These are phyloP conservation scores for Cercospora zeina DNA, from an alignment of 2,329 filamentous ascomycete species.

Conservation along the genomic window DNA sequence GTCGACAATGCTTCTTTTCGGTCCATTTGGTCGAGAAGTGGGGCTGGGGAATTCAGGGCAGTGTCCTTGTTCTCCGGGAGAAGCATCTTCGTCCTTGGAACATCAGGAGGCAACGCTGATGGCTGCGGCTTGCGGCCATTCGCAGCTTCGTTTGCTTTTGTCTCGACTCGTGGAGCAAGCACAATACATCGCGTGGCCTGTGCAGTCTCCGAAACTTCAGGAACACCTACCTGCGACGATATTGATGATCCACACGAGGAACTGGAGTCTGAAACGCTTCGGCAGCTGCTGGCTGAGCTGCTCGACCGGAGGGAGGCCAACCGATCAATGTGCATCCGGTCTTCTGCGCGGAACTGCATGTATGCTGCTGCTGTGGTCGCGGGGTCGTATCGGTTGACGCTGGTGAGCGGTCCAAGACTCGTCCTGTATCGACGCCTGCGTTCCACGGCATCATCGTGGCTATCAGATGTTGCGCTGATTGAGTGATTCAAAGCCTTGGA, in stretches of 20 bases:
- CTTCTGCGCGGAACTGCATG: background rate
- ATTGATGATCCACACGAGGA: conserved; percentile 7
- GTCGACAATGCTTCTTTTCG: background rate
- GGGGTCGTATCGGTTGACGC: background rate
- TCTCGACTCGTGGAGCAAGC: conserved; percentile 2
- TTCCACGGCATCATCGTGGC: conserved; percentile 1
- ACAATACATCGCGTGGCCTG: conserved; percentile 1
- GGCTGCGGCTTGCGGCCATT: background rate
- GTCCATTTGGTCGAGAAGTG: background rate
- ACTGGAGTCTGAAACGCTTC: conserved; percentile 8
- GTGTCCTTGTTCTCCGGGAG: background rate
- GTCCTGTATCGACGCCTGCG: background rate
- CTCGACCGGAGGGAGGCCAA: background rate
- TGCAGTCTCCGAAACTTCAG: conserved; percentile 3
- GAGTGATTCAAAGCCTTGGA: background rate
- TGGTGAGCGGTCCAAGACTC: background rate
- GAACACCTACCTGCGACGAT: conserved; percentile 1
- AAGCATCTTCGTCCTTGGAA: background rate
- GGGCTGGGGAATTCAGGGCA: background rate
- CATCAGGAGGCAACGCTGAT: background rate
- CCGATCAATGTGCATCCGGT: background rate
- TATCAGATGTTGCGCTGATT: background rate
- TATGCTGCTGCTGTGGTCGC: background rate
- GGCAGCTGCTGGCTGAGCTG: conserved; percentile 7
- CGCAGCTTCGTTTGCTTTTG: background rate